These are phyloP conservation scores for Thecaphora thlaspeos DNA, from an alignment of 1,284 basidiomycete genomes.

Conservation along the genomic window DNA sequence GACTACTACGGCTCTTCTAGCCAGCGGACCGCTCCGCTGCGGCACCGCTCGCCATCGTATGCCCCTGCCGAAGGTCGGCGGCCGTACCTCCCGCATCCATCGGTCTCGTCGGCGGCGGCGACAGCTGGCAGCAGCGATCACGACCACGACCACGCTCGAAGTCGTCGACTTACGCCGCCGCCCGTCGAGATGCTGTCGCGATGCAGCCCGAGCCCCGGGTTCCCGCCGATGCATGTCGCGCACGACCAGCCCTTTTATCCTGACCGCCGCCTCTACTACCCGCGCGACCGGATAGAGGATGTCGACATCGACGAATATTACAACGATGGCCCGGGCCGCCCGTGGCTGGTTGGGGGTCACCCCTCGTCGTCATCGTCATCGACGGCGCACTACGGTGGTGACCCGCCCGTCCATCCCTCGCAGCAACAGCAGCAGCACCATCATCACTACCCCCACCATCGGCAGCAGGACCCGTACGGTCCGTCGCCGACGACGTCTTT, in stretches of 20 bases:
- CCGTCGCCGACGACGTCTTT: background rate
- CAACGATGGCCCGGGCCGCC: constrained; percentile 3
- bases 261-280: constrained; percentile 33
- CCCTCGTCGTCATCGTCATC: too few relatives aligned
- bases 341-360: background rate
- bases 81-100: constrained; percentile 18
- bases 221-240: constrained; percentile 14
- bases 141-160: too few relatives aligned
- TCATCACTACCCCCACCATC: background rate
- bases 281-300: constrained; percentile 31
- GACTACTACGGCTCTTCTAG: background rate
- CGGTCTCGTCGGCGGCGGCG: constrained; percentile 17
- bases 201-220: constrained; percentile 18
- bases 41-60: constrained; percentile 19
- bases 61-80: constrained; percentile 15
- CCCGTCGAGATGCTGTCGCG: constrained; percentile 8
- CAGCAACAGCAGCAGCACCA: background rate
- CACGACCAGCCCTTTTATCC: constrained; percentile 29
- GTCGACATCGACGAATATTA: constrained; percentile 37
- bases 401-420: too few relatives aligned
- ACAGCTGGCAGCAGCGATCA: too few relatives aligned
- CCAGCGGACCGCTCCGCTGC: background rate
- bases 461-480: background rate
- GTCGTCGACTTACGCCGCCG: constrained; percentile 27
- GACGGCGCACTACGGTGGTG: too few relatives aligned